phyloP scores from a whole-genome alignment of 306 rosid species.

The Cajanus cajan region DNA sequence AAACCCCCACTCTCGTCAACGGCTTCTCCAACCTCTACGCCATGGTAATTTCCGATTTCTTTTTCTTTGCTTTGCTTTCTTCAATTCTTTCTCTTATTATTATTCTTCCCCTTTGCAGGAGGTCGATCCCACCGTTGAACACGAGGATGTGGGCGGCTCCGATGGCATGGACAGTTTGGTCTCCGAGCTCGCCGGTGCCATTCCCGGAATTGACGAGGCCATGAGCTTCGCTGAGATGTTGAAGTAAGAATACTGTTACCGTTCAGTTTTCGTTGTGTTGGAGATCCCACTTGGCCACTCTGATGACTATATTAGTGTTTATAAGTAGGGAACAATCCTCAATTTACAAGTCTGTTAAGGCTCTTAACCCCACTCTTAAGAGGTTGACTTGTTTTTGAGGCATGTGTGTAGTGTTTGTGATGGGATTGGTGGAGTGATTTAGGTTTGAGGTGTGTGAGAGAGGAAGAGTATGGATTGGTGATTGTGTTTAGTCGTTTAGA shows the following conservation, averaged over 20 bases:
- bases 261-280: not conserved
- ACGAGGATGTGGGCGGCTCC: conserved; percentile 53
- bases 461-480: not conserved
- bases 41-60: conserved; percentile 75
- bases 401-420: not conserved
- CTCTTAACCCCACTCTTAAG: no score
- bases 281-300: no score
- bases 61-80: not conserved
- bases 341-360: no score
- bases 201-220: conserved; percentile 99
- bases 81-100: not conserved
- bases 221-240: conserved; percentile 99
- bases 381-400: conserved; percentile 3
- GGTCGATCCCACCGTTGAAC: conserved; percentile 93
- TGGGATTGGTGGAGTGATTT: not conserved
- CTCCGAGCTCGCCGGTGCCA: conserved; percentile 87
- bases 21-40: conserved; percentile 94
- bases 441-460: not conserved
- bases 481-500: not conserved
- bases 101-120: conserved; percentile 50
- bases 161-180: conserved; percentile 87
- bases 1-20: conserved; percentile 82
- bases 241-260: conserved; percentile 52
- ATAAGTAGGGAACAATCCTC: no score
- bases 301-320: no score